Evolutionary conservation across 164 flowering plant genomes (phyloP).

Genomic region (Liriodendron chinense): DNA sequence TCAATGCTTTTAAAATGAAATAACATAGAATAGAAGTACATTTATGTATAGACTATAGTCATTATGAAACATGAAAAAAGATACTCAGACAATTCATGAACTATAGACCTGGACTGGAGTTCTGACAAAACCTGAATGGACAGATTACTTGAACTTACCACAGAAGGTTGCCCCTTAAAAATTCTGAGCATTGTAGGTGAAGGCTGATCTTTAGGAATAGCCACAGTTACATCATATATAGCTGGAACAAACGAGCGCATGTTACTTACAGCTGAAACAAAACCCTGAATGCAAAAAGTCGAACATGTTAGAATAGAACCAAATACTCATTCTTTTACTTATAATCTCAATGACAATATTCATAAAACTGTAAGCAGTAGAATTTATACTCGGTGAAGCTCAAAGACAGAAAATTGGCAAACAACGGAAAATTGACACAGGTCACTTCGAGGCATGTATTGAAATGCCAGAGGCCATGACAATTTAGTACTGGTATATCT

Average conservation of each 20-base stretch:
- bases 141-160: conserved; percentile 45
- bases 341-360: not conserved
- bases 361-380: not conserved
- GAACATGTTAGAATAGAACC: conserved; percentile 1
- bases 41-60: not conserved
- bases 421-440: not conserved
- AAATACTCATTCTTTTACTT: not conserved
- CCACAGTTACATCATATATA: conserved; percentile 83
- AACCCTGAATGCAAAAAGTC: conserved; percentile 57
- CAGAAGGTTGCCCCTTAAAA: conserved; percentile 79
- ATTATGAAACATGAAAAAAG: not conserved
- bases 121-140: not conserved
- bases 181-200: conserved; percentile 84
- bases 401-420: not conserved
- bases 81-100: no score
- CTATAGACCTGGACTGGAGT: not conserved
- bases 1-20: not conserved
- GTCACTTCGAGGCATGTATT: not conserved
- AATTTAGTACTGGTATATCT: no score
- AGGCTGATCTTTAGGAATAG: conserved; percentile 69
- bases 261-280: conserved; percentile 78
- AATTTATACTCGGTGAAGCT: not conserved
- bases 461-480: not conserved
- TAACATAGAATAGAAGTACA: no score
- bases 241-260: conserved; percentile 96